Evolutionary conservation across 257 asterid genomes (phyloP).

Genomic region (Anisodus acutangulus): DNA sequence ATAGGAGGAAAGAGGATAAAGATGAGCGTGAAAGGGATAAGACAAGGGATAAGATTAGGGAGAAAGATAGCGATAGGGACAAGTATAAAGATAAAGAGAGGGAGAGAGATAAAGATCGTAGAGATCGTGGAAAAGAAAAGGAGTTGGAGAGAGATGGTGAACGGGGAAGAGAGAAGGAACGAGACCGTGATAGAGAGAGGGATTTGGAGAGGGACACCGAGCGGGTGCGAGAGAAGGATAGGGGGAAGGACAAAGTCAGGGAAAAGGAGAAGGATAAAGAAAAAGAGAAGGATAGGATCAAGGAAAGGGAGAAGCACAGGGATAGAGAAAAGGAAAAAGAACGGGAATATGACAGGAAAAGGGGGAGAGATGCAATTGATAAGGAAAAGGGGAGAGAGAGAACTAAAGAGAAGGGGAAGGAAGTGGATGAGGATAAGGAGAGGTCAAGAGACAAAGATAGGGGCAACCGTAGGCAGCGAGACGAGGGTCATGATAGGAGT

Average conservation of each 20-base stretch:
- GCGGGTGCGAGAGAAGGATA: slow-evolving; percentile 35
- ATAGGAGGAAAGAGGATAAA: slow-evolving; percentile 72
- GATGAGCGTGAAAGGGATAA: slow-evolving; percentile 64
- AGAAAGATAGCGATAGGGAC: slow-evolving; percentile 64
- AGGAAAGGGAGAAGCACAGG: slow-evolving; percentile 53
- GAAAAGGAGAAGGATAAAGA: slow-evolving; percentile 62
- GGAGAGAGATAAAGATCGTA: slow-evolving; percentile 67
- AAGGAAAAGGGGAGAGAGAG: slow-evolving; percentile 74
- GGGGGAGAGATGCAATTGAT: slow-evolving; percentile 56
- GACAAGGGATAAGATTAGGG: slow-evolving; percentile 55
- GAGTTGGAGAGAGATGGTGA: slow-evolving; percentile 58
- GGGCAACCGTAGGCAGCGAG: slow-evolving; percentile 57
- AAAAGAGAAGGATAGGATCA: slow-evolving; percentile 64
- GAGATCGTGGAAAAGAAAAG: slow-evolving; percentile 55
- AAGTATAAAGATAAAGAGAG: slow-evolving; percentile 65
- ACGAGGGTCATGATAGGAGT: slow-evolving; percentile 58
- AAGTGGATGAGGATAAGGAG: slow-evolving; percentile 61
- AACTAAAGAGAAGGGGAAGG: slow-evolving; percentile 65
- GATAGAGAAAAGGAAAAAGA: slow-evolving; percentile 55
- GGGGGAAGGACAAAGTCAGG: slow-evolving; percentile 49
- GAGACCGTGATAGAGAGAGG: slow-evolving; percentile 52
- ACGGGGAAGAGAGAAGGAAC: slow-evolving; percentile 50
- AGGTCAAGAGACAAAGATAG: slow-evolving; percentile 67
- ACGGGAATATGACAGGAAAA: slow-evolving; percentile 58
- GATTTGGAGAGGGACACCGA: slow-evolving; percentile 39